A percentile compares a stretch with the other conserved stretches of the same genome.
These are phyloP conservation scores for Blyttiomyces sp. DNA, from an alignment of 371 early-diverging fungal species.

Conservation along the genomic window DNA sequence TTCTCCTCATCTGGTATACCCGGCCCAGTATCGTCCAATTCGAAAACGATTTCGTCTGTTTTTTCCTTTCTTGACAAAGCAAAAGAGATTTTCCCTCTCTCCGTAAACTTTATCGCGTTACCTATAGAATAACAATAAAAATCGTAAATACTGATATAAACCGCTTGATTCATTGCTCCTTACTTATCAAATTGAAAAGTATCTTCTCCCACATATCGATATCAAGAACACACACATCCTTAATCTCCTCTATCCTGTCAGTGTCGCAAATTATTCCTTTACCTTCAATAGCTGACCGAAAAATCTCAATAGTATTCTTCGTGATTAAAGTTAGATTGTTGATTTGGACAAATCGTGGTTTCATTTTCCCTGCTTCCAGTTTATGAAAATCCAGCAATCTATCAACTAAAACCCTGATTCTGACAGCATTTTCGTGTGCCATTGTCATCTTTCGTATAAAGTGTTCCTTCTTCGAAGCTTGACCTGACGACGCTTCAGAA, in stretches of 20 bases:
- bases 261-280: conserved; percentile 15
- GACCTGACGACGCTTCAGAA: background rate
- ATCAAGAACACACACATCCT: conserved; percentile 17
- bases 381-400: conserved; percentile 39
- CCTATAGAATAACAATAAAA: background rate
- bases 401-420: conserved; percentile 49
- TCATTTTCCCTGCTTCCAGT: conserved; percentile 44
- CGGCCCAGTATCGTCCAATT: conserved; percentile 29
- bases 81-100: conserved; percentile 20
- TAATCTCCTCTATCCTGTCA: conserved; percentile 3
- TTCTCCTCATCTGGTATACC: conserved; percentile 28
- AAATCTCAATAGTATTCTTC: conserved; percentile 33
- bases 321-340: conserved; percentile 40
- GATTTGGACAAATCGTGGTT: conserved; percentile 39
- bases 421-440: conserved; percentile 41
- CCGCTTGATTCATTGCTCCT: background rate
- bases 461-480: too few relatives aligned
- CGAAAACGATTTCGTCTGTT: conserved; percentile 3
- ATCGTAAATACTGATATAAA: background rate
- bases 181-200: conserved; percentile 29
- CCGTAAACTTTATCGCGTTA: conserved; percentile 38
- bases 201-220: conserved; percentile 39
- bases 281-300: conserved; percentile 21
- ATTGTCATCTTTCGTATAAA: conserved; percentile 21
- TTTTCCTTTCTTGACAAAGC: conserved; percentile 1